Base-by-base conservation (phyloP, 75 land plant species). In the Cryptomeria japonica region DNA sequence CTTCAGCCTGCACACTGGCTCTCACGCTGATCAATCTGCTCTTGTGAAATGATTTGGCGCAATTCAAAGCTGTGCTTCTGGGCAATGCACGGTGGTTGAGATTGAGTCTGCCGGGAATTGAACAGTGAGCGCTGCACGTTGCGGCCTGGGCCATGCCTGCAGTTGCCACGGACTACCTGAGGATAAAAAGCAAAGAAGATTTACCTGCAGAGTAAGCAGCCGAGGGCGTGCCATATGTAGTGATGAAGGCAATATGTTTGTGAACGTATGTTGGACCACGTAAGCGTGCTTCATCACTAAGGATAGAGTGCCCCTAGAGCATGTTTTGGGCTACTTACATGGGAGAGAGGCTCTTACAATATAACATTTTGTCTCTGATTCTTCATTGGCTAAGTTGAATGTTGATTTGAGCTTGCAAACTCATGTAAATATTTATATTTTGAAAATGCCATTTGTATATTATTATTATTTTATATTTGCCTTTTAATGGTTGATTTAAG, bases 91-190 rank as follows among this genome's bases (percentile, higher is more conserved):
- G 36, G 13, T 3, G 12, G 12, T 14, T 31, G 78, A 32, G 11
- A 75, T 75, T 75, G 37, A 75, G 37, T 75, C 78, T 75, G 37
- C 78, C 78, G 36, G 78, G 78, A 75, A 75, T 75, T 32, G 78
- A 75, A 75, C 78, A 75, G 38, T 32, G 78, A 10, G 78, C 78
- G 32, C 36, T 75, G 78, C 78, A 75, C 32, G 78, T 32, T 34
- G 36, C 78, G 49, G 49, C 49, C 49, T 47, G 49, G 5, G 78
- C 78, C 78, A 31, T 31, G 32, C 36, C 78, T n/a, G 78, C 78
- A n/a, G 14, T 31, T n/a, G 36, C 78, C 36, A 75, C 15, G 13
- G 78, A 47, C 49, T 47, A 47, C 49, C 49, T 7, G 49, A 8
- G 49, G 49, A 47, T 47, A 47, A 47, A 8, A 47, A 8, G 36